These are phyloP conservation scores for Leishmania turanica DNA, from an alignment of 208 protist genomes.

Conservation along the genomic window DNA sequence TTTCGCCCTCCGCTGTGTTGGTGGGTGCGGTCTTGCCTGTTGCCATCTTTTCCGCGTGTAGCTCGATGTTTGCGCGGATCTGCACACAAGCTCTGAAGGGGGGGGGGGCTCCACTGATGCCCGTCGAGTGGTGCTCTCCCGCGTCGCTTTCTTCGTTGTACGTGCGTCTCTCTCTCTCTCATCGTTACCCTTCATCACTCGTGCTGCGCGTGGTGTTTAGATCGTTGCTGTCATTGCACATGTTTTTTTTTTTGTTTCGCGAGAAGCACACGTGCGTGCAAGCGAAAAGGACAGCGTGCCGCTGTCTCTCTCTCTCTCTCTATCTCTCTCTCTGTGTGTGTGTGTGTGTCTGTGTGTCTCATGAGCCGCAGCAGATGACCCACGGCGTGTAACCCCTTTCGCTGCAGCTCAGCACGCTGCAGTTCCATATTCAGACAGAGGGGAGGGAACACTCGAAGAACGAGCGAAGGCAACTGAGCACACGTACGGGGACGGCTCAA, in stretches of 20 bases:
- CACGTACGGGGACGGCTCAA: neutral
- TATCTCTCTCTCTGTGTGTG: no score
- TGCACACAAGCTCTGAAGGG: neutral
- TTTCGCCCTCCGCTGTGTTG: neutral
- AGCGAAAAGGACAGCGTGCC: neutral
- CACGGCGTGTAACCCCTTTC: neutral
- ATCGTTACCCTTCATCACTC: neutral
- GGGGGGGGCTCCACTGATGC: neutral
- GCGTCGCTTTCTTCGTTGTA: neutral
- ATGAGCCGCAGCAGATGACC: neutral
- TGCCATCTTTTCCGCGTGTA: neutral
- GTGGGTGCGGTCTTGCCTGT: neutral
- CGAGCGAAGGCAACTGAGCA: neutral
- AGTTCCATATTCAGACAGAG: no score
- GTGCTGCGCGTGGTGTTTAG: neutral
- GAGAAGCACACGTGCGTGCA: neutral
- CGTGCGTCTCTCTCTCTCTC: neutral
- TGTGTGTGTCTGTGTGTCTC: neutral
- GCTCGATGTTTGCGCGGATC: neutral
- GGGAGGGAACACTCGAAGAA: neutral
- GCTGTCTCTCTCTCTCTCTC: slow-evolving; percentile 18
- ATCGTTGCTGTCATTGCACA: neutral
- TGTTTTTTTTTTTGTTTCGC: no score
- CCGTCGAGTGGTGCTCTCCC: neutral
- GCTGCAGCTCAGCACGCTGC: neutral